Evolutionary conservation across 345 rosid genomes (phyloP).

Genomic region (Physaria fendleri): DNA sequence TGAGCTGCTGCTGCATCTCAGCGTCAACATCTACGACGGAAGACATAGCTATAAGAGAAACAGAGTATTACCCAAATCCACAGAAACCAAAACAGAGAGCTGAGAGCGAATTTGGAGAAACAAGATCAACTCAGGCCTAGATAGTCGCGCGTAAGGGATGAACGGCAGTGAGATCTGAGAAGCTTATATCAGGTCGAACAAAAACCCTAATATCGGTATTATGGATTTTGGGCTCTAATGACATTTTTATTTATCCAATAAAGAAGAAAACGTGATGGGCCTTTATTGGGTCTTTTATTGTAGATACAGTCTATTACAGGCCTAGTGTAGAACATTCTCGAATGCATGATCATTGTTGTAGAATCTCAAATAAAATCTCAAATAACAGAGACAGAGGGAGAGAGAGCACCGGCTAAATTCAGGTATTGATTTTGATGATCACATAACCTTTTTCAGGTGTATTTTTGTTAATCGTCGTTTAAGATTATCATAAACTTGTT

Average conservation of each 20-base stretch:
- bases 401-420: background rate
- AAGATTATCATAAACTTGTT: background rate
- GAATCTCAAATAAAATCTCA: too few relatives aligned
- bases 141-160: too few relatives aligned
- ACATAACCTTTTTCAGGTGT: background rate
- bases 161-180: background rate
- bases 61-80: conserved; percentile 5
- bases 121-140: too few relatives aligned
- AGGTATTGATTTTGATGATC: background rate
- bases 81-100: background rate
- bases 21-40: too few relatives aligned
- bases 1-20: too few relatives aligned
- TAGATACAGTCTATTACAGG: background rate
- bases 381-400: background rate
- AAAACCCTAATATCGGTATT: conserved; percentile 9
- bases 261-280: conserved; percentile 5
- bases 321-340: conserved; percentile 19
- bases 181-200: conserved; percentile 8
- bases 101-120: too few relatives aligned
- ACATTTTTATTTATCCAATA: background rate
- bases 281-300: background rate
- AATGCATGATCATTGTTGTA: background rate
- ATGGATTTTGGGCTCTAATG: conserved; percentile 20
- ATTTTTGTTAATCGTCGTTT: background rate
- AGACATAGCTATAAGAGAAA: too few relatives aligned